These are phyloP conservation scores for Trichosporon ovoides DNA, from an alignment of 1,284 basidiomycete genomes.

Conservation along the genomic window DNA sequence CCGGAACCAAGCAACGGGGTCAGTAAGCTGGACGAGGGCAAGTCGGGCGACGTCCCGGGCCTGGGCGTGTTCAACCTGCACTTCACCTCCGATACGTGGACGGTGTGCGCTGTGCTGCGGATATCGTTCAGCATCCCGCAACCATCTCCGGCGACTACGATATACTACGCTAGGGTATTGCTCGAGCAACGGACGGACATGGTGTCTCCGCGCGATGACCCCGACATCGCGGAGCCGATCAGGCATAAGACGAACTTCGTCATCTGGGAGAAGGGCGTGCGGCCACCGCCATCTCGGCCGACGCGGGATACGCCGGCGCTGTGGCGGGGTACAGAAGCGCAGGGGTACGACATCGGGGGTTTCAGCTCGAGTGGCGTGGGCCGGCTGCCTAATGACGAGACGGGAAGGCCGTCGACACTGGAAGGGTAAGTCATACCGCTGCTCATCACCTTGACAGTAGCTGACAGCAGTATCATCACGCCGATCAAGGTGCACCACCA, in stretches of 20 bases:
- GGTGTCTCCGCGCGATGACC: conserved; percentile 33
- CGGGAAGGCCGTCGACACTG: conserved; percentile 33
- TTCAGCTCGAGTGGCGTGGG: conserved; percentile 19
- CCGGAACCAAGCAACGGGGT: conserved; percentile 26
- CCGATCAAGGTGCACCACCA: conserved; percentile 36
- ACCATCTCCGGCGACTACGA: conserved; percentile 24
- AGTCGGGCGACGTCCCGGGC: conserved; percentile 9
- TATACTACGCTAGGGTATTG: conserved; percentile 30
- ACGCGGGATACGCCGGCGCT: conserved; percentile 25
- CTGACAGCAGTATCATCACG: no score
- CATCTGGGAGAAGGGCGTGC: conserved; percentile 18
- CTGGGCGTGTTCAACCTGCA: conserved; percentile 13
- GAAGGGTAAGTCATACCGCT: no score
- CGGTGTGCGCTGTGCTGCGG: conserved; percentile 32
- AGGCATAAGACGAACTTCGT: conserved; percentile 14
- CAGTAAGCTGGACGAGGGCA: conserved; percentile 20
- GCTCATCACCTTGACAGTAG: no score
- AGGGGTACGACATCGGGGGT: conserved; percentile 17
- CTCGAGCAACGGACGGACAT: conserved; percentile 30
- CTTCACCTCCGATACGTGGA: conserved; percentile 25
- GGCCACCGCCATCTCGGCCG: conserved; percentile 11
- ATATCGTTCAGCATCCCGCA: conserved; percentile 19
- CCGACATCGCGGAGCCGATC: conserved; percentile 13
- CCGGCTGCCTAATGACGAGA: conserved; percentile 35
- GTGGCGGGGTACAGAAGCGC: conserved; percentile 27